phyloP scores from a whole-genome alignment of 2,329 filamentous ascomycete species.

The Cordyceps javanica region DNA sequence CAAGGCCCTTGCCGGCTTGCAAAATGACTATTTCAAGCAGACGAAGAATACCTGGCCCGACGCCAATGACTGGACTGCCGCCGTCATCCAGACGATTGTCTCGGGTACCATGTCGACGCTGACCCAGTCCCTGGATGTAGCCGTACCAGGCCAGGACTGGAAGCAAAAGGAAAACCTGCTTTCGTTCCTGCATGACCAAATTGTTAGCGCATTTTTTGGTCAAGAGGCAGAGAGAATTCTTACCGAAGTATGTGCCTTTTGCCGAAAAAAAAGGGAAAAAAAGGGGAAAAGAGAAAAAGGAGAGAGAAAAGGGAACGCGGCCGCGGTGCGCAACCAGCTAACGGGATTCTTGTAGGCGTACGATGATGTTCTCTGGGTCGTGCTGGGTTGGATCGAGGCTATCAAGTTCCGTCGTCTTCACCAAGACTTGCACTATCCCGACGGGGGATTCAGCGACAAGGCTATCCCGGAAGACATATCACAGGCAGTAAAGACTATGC shows the following conservation, averaged over 20 bases:
- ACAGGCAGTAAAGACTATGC: slow-evolving; percentile 32
- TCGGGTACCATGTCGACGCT: slow-evolving; percentile 68
- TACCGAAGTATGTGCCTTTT: slow-evolving; percentile 36
- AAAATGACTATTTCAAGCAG: slow-evolving; percentile 68
- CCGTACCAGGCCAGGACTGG: slow-evolving; percentile 31
- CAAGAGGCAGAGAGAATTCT: slow-evolving; percentile 72
- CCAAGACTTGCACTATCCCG: slow-evolving; percentile 52
- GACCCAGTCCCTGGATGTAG: slow-evolving; percentile 48
- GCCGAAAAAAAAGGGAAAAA: too few relatives aligned
- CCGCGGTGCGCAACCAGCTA: too few relatives aligned
- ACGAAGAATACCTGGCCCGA: slow-evolving; percentile 78
- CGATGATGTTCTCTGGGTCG: slow-evolving; percentile 95
- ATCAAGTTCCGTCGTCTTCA: slow-evolving; percentile 72
- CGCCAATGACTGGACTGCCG: slow-evolving; percentile 89
- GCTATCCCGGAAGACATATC: slow-evolving; percentile 18
- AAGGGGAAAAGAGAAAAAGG: too few relatives aligned
- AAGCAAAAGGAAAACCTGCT: slow-evolving; percentile 69
- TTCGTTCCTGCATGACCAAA: slow-evolving; percentile 73
- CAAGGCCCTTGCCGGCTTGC: slow-evolving; percentile 66
- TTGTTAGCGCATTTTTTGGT: slow-evolving; percentile 75
- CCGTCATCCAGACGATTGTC: slow-evolving; percentile 74
- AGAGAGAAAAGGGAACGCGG: too few relatives aligned
- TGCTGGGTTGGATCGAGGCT: slow-evolving; percentile 81
- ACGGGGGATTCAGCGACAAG: slow-evolving; percentile 17
- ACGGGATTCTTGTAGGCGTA: slow-evolving; percentile 54